Evolutionary conservation across 345 rosid species (phyloP).

Genomic region (Gossypium bickii): DNA sequence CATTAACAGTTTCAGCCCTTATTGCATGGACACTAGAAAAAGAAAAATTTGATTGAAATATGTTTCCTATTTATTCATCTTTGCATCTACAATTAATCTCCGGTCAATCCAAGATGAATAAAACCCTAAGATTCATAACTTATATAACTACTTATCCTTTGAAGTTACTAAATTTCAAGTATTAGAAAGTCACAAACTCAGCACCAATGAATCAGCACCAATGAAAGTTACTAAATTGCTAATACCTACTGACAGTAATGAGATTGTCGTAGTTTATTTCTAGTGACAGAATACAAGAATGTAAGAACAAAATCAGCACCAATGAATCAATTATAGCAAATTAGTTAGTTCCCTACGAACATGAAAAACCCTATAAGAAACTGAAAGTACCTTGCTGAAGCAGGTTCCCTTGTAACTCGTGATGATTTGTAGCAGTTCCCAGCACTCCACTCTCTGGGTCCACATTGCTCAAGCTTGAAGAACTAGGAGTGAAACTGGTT

Average conservation of each 20-base stretch:
- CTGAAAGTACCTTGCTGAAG: slow-evolving; percentile 27
- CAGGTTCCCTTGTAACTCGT: not conserved
- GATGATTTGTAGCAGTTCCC: slow-evolving; percentile 2
- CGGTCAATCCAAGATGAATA: not conserved
- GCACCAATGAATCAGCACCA: too few species aligned
- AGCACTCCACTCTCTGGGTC: not conserved
- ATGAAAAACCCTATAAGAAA: not conserved
- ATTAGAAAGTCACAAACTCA: not conserved
- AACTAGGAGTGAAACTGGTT: not conserved
- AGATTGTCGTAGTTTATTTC: not conserved
- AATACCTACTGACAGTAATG: not conserved
- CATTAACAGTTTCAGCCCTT: not conserved
- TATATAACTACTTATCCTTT: too few species aligned
- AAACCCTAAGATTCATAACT: too few species aligned
- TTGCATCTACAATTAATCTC: not conserved
- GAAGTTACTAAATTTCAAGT: not conserved
- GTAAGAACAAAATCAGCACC: not conserved
- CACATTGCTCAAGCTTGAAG: slow-evolving; percentile 5
- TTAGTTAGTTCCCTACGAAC: not conserved
- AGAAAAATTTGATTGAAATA: not conserved
- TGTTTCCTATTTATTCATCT: not conserved
- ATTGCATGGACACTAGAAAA: not conserved
- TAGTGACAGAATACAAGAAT: not conserved
- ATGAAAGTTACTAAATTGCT: too few species aligned
- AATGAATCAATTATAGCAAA: slow-evolving; percentile 8